Evolutionary conservation across 441 rosid genomes (phyloP).

Genomic region (Brassica balearica): DNA sequence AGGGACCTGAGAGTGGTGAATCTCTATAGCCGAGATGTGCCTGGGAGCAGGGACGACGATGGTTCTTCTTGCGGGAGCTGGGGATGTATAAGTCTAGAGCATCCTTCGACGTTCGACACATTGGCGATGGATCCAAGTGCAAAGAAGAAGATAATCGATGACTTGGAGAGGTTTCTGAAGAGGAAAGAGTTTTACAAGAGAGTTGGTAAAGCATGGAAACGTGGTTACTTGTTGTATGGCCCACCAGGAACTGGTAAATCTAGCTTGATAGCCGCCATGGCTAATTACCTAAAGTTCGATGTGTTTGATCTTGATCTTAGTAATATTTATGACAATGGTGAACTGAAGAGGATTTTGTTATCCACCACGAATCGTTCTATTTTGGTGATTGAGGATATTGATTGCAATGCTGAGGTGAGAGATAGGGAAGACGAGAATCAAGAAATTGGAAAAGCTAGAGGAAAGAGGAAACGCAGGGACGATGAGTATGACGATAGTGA

Average conservation of each 20-base stretch:
- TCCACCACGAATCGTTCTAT: conserved; percentile 60
- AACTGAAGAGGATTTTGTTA: conserved; percentile 49
- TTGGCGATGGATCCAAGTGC: conserved; percentile 56
- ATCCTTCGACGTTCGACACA: conserved; percentile 59
- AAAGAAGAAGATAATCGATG: conserved; percentile 47
- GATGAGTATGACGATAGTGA: too few relatives aligned
- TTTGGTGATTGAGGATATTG: conserved; percentile 65
- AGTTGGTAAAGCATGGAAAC: conserved; percentile 67
- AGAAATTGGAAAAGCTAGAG: background rate
- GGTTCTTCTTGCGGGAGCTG: conserved; percentile 43
- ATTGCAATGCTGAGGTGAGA: conserved; percentile 51
- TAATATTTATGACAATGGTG: conserved; percentile 42
- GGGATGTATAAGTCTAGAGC: conserved; percentile 49
- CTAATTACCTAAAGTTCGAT: conserved; percentile 57
- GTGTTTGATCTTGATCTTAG: conserved; percentile 57
- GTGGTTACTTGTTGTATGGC: conserved; percentile 62
- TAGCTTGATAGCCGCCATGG: conserved; percentile 68
- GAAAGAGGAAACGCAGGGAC: too few relatives aligned
- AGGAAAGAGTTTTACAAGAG: conserved; percentile 58
- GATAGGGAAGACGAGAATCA: conserved; percentile 41
- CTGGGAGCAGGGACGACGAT: conserved; percentile 20
- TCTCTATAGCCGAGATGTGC: conserved; percentile 48
- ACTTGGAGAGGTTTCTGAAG: conserved; percentile 50
- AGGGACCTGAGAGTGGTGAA: conserved; percentile 45
- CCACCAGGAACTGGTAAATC: conserved; percentile 73